Evolutionary conservation across 305 asterid genomes (phyloP).

Genomic region (Ruellia speciosa): DNA sequence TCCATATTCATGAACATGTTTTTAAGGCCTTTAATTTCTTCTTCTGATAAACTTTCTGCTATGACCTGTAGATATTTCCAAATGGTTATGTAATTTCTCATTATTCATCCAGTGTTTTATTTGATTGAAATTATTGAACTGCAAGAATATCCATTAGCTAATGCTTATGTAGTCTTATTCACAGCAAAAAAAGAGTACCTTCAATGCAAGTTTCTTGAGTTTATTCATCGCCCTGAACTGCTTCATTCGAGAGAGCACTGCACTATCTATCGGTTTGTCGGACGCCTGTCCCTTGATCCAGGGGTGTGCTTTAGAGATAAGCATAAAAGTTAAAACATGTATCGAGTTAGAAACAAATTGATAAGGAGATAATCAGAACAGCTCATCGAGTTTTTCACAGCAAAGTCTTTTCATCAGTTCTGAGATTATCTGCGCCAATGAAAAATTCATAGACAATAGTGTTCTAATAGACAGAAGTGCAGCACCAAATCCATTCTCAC

Average conservation of each 20-base stretch:
- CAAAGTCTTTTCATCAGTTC: too few species aligned
- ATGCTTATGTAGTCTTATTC: neutral
- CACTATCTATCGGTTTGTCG: conserved; percentile 66
- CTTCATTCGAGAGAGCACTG: conserved; percentile 78
- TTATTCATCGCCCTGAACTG: conserved; percentile 86
- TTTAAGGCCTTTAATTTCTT: conserved; percentile 67
- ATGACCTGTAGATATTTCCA: conserved; percentile 39
- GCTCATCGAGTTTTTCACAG: too few species aligned
- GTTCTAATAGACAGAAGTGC: too few species aligned
- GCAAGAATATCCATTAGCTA: neutral
- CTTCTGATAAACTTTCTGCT: conserved; percentile 59
- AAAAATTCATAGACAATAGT: too few species aligned
- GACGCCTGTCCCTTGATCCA: conserved; percentile 82
- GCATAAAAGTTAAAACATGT: conserved; percentile 5
- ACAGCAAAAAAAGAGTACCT: conserved; percentile 27
- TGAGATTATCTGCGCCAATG: too few species aligned
- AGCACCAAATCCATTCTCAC: too few species aligned
- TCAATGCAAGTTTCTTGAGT: conserved; percentile 70
- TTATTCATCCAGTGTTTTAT: neutral
- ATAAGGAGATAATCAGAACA: too few species aligned
- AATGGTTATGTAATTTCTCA: neutral
- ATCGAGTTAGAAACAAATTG: too few species aligned
- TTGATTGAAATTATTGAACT: neutral
- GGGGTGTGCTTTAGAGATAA: conserved; percentile 50
- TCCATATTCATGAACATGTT: conserved; percentile 59